Conservation (phyloP, 208 protist genomes). For the Leishmania guyanensis region DNA sequence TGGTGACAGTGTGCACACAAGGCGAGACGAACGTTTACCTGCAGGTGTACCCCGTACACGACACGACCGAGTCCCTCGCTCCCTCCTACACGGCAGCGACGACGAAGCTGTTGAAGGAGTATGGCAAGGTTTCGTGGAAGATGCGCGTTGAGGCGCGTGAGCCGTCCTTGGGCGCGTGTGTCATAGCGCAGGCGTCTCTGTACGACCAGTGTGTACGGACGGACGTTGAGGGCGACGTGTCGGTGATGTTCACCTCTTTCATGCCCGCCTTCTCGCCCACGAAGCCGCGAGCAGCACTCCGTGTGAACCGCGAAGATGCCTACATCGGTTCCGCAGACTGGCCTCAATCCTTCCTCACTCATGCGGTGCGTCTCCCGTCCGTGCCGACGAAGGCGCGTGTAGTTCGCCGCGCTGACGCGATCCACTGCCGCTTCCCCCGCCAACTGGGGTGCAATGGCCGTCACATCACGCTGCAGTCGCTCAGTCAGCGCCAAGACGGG, state of each 20-base stretch:
- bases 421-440: slow-evolving; percentile 23
- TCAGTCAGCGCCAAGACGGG: slow-evolving; percentile 29
- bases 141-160: slow-evolving; percentile 32
- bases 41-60: slow-evolving; percentile 33
- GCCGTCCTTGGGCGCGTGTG: slow-evolving; percentile 19
- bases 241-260: slow-evolving; percentile 28
- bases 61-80: slow-evolving; percentile 30
- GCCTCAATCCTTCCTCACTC: slow-evolving; percentile 39
- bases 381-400: slow-evolving; percentile 26
- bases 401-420: slow-evolving; percentile 17
- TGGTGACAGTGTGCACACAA: slow-evolving; percentile 28
- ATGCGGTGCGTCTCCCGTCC: slow-evolving; percentile 35
- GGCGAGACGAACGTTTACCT: slow-evolving; percentile 33
- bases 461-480: slow-evolving; percentile 35
- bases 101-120: slow-evolving; percentile 28
- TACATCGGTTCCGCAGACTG: slow-evolving; percentile 37
- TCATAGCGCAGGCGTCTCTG: slow-evolving; percentile 26
- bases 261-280: neutral
- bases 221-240: slow-evolving; percentile 48
- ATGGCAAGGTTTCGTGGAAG: slow-evolving; percentile 37
- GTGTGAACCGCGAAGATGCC: slow-evolving; percentile 27
- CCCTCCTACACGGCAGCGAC: slow-evolving; percentile 18
- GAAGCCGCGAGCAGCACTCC: neutral
- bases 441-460: slow-evolving; percentile 36
- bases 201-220: slow-evolving; percentile 39